Evolutionary conservation across 108 stramenopile genomes (phyloP).

Genomic region (Stephanodiscus minutulus): DNA sequence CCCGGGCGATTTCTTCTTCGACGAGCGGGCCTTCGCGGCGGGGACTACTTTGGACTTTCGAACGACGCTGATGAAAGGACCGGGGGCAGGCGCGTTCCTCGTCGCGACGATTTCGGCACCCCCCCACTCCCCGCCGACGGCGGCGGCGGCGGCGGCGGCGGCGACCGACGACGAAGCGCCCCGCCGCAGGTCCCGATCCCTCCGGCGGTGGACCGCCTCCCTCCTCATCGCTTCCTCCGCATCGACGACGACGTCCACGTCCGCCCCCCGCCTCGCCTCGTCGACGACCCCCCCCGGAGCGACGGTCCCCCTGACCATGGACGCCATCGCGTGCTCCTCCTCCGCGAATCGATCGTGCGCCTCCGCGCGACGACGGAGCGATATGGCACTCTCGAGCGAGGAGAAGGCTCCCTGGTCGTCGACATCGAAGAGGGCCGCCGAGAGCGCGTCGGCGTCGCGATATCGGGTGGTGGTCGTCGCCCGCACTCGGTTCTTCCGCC

Average conservation of each 20-base stretch:
- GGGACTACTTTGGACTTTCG: background rate
- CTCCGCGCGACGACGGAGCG: slow-evolving; percentile 17
- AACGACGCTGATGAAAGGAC: background rate
- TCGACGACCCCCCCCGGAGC: slow-evolving; percentile 28
- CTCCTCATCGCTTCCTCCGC: slow-evolving; percentile 21
- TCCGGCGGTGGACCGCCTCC: slow-evolving; percentile 30
- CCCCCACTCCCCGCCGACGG: background rate
- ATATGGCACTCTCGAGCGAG: slow-evolving; percentile 11
- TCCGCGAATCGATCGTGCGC: slow-evolving; percentile 41
- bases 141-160: background rate
- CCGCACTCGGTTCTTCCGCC: no score
- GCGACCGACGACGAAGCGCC: background rate
- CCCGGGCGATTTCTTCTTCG: background rate
- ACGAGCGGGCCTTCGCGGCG: background rate
- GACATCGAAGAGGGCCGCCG: slow-evolving; percentile 1
- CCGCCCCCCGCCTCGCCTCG: slow-evolving; percentile 10
- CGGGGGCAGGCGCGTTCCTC: background rate
- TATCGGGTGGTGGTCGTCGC: no score
- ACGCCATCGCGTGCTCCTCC: slow-evolving; percentile 21
- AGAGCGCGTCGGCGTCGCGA: background rate
- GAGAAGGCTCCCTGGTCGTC: slow-evolving; percentile 11
- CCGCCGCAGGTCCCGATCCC: background rate
- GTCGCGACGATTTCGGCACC: no score
- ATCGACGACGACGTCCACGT: slow-evolving; percentile 3
- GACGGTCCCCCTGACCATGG: slow-evolving; percentile 18